These are phyloP conservation scores for Stachybotrys chartarum DNA, from an alignment of 2,329 filamentous ascomycete genomes.

Conservation along the genomic window DNA sequence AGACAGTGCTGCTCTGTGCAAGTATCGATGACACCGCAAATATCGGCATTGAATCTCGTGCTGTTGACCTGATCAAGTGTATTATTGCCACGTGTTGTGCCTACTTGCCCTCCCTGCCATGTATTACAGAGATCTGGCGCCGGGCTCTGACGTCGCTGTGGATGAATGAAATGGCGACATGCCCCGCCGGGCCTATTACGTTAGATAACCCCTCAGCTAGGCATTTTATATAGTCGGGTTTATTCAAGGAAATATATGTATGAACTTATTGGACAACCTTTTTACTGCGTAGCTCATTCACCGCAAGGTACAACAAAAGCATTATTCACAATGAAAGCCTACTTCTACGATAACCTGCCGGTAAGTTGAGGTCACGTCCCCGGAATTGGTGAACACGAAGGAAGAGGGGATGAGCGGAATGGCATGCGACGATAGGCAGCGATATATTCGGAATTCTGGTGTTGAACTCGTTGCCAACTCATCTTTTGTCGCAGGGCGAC, in stretches of 20 bases:
- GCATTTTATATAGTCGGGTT: neutral
- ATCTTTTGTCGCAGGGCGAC: conserved; percentile 59
- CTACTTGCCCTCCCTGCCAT: neutral
- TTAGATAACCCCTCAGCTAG: neutral
- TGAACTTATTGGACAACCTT: neutral
- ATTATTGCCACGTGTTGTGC: no score
- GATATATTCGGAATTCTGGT: neutral
- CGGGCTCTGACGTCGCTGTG: neutral
- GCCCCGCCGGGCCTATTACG: neutral
- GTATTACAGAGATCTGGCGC: neutral
- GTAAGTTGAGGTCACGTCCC: conserved; percentile 27
- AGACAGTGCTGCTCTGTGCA: no score
- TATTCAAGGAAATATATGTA: neutral
- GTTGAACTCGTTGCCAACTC: neutral
- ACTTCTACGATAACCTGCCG: conserved; percentile 48
- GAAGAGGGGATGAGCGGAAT: neutral
- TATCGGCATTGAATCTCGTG: no score
- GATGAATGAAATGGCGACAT: neutral
- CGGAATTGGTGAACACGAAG: neutral
- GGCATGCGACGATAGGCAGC: no score
- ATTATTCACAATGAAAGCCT: conserved; percentile 43
- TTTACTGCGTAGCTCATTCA: neutral
- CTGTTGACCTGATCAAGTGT: no score
- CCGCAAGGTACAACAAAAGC: neutral
- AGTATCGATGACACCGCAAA: no score